Base-by-base conservation (phyloP, 2,329 filamentous ascomycete species). In the Fusarium humuli region DNA sequence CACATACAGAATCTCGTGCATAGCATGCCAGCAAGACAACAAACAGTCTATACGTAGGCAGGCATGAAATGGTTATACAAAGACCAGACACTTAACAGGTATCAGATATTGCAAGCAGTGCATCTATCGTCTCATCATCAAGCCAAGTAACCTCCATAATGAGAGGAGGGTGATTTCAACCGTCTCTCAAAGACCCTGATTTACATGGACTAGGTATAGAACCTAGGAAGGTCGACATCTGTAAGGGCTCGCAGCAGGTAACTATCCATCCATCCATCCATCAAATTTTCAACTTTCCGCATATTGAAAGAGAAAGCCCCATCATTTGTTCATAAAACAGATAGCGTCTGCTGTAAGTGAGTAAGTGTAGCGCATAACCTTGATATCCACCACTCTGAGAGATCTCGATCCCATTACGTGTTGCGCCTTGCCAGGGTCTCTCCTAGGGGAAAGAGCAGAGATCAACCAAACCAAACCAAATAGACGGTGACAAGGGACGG, bases 381-480 rank as follows among this genome's bases (percentile, higher is more conserved):
- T 65, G 62, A 65, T 67, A 61, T 56, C 61, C 61, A 69, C 57
- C 22, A 40, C 20, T 12, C 41, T 27, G 20, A 37, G 37, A 65
- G 61, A 70, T 70, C 66, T 70, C 66, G 67, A 70, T 70, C 56
- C 45, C 40, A 42, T 61, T 65, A 48, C 60, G 60, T 30, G 47
- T 67, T 30, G 47, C 47, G 23, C 14, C 45, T 18, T 54, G 27
- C 55, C 65, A 69, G 65, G 60, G 61, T 57, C 45, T 23, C 34
- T 59, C 40, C 46, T 52, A 52, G 42, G 46, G 53, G 46, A 59
- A 41, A 46, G 29, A 47, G 30, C 27, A 42, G 48, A 44, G 56
- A 30, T 37, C 34, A 37, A 37, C 18, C 25, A 54, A 20, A 49
- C 29, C 23, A 30, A 44, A 32, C n/a, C 7, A 50, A 52, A 63